These are phyloP conservation scores for Botryosphaeria dothidea DNA, from an alignment of 2,329 filamentous ascomycete genomes.

Conservation along the genomic window DNA sequence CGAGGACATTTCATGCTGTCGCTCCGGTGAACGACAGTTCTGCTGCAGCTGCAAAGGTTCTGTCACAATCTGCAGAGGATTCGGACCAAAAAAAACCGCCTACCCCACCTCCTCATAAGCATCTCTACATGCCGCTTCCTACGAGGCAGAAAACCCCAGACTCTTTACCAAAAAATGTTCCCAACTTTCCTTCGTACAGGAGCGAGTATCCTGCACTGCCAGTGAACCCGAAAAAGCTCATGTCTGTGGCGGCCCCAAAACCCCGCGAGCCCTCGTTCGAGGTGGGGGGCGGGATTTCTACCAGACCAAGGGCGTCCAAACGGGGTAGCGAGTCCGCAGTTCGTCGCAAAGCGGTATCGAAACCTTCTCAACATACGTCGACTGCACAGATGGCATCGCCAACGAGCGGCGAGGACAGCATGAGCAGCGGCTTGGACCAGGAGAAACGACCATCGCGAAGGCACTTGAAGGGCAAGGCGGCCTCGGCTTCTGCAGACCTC, in stretches of 20 bases:
- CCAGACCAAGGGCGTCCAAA: not conserved
- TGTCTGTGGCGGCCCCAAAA: conserved; percentile 2
- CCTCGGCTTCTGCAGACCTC: conserved; percentile 33
- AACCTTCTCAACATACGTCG: not conserved
- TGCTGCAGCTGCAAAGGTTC: conserved; percentile 1
- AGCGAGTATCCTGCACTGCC: conserved; percentile 48
- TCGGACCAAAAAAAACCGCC: conserved; percentile 12
- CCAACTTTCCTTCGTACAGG: conserved; percentile 45
- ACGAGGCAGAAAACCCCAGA: conserved; percentile 3
- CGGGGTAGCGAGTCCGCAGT: not conserved
- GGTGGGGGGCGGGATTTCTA: not conserved
- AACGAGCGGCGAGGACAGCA: conserved; percentile 13
- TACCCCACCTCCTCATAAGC: conserved; percentile 15
- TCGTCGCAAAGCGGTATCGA: conserved; percentile 2
- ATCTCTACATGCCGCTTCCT: conserved; percentile 5
- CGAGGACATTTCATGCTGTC: not conserved
- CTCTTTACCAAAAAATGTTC: not conserved
- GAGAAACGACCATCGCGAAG: conserved; percentile 8
- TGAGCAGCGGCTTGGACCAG: conserved; percentile 6
- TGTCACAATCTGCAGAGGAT: not conserved
- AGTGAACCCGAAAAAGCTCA: conserved; percentile 29
- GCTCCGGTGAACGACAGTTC: not conserved
- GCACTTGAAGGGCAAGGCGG: conserved; percentile 30
- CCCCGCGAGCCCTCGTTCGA: not conserved
- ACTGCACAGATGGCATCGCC: not conserved